Percentiles rank a stretch among this genome's conserved stretches.
Evolutionary conservation across 2,329 filamentous ascomycete genomes (phyloP).

Genomic region (Hypoxylon sp.): DNA sequence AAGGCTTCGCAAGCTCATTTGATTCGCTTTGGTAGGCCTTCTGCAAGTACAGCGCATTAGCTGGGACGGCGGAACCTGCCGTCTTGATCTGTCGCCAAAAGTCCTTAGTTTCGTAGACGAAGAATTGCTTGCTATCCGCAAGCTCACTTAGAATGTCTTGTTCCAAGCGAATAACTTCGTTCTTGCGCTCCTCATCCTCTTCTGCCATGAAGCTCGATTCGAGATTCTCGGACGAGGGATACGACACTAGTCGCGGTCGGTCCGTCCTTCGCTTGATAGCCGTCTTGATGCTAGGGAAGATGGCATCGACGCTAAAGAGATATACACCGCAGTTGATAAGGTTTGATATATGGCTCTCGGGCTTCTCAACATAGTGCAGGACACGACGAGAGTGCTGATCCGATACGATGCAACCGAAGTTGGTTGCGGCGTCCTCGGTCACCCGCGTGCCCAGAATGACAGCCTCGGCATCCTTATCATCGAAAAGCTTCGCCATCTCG

Average conservation of each 20-base stretch:
- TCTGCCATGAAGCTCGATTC: conserved; percentile 75
- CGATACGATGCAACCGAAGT: conserved; percentile 98
- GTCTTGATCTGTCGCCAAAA: conserved; percentile 99
- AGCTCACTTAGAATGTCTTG: conserved; percentile 97
- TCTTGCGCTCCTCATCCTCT: conserved; percentile 81
- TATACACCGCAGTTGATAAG: conserved; percentile 99
- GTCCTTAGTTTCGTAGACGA: conserved; percentile 97
- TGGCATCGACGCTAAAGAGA: conserved; percentile 93
- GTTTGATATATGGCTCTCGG: conserved; percentile 96
- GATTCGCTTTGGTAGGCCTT: conserved; percentile 90
- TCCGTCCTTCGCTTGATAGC: conserved; percentile 97
- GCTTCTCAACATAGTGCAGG: conserved; percentile 99
- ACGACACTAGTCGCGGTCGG: conserved; percentile 91
- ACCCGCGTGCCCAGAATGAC: conserved; percentile 95
- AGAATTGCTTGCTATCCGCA: conserved; percentile 97
- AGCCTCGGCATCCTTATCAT: conserved; percentile 95
- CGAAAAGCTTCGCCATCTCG: conserved; percentile 95
- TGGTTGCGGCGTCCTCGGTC: conserved; percentile 89
- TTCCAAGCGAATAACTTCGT: conserved; percentile 92
- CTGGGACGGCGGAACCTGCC: conserved; percentile 94
- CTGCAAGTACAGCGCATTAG: conserved; percentile 95
- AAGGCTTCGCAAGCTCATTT: conserved; percentile 84
- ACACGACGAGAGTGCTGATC: conserved; percentile 95
- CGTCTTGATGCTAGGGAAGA: conserved; percentile 94
- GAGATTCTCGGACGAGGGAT: conserved; percentile 95